Evolutionary conservation across 2,329 filamentous ascomycete species (phyloP).

Genomic region (Lojkania enalia): DNA sequence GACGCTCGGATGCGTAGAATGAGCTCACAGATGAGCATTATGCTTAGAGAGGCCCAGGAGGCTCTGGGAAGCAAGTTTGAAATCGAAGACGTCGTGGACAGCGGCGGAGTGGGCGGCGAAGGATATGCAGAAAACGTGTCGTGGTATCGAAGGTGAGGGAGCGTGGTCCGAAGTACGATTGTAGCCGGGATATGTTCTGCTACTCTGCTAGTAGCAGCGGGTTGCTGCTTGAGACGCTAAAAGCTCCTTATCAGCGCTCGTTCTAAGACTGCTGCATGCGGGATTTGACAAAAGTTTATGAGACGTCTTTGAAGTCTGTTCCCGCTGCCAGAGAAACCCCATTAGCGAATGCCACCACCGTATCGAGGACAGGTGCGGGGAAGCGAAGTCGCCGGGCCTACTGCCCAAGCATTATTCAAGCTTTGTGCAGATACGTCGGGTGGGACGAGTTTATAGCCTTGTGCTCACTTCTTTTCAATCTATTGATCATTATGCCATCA

Average conservation of each 20-base stretch:
- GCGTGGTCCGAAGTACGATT: neutral
- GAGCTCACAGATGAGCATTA: conserved; percentile 76
- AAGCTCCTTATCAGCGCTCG: too few species aligned
- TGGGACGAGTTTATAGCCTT: neutral
- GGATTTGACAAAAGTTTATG: too few species aligned
- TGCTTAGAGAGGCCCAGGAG: conserved; percentile 88
- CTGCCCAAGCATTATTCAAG: too few species aligned
- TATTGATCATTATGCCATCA: neutral
- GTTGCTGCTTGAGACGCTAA: too few species aligned
- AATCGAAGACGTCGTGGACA: conserved; percentile 36
- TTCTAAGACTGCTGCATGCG: too few species aligned
- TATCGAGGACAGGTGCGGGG: too few species aligned
- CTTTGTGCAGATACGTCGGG: neutral
- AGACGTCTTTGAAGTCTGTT: too few species aligned
- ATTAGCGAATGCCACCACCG: too few species aligned
- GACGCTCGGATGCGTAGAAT: conserved; percentile 80
- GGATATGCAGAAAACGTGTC: conserved; percentile 24
- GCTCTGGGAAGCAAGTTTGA: conserved; percentile 65
- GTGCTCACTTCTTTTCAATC: neutral
- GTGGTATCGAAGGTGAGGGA: conserved; percentile 13
- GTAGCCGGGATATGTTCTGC: too few species aligned
- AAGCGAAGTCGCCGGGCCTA: too few species aligned
- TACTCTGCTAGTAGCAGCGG: too few species aligned
- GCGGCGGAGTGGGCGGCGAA: conserved; percentile 32
- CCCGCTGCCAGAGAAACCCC: too few species aligned